Evolutionary conservation across 257 asterid species (phyloP).

Genomic region (Misopates orontium): DNA sequence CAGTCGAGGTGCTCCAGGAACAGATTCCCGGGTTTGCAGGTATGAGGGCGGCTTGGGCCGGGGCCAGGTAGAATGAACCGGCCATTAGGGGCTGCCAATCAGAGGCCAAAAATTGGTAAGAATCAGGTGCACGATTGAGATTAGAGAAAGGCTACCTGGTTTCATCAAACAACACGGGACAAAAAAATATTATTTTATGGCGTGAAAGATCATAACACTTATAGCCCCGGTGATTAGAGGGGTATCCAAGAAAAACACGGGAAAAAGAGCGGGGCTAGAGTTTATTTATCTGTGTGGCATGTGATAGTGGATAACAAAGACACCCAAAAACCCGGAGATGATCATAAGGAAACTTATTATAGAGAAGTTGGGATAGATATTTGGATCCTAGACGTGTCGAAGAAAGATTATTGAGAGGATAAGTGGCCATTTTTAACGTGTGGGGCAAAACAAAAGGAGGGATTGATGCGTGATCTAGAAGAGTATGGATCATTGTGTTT

Average conservation of each 20-base stretch:
- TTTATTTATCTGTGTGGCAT: neutral
- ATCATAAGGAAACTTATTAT: neutral
- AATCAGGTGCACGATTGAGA: too few relatives aligned
- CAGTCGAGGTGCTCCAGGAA: too few relatives aligned
- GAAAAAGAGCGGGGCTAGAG: neutral
- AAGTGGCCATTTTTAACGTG: neutral
- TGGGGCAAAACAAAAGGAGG: neutral
- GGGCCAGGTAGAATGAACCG: too few relatives aligned
- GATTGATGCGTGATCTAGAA: neutral
- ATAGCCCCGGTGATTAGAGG: neutral
- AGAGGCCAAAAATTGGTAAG: too few relatives aligned
- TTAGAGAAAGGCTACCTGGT: neutral
- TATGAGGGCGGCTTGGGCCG: too few relatives aligned
- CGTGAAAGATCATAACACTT: neutral
- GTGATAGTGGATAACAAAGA: neutral
- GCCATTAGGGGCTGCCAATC: too few relatives aligned
- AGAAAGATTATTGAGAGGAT: neutral
- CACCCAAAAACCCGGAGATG: neutral
- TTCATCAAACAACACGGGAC: neutral
- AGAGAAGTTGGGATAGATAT: neutral
- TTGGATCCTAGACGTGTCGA: neutral
- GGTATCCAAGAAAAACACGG: neutral
- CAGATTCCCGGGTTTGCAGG: too few relatives aligned
- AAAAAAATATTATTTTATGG: neutral
- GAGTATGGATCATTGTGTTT: neutral